Conservation (phyloP, 2,329 filamentous ascomycete species). For the Alternaria brassicae region DNA sequence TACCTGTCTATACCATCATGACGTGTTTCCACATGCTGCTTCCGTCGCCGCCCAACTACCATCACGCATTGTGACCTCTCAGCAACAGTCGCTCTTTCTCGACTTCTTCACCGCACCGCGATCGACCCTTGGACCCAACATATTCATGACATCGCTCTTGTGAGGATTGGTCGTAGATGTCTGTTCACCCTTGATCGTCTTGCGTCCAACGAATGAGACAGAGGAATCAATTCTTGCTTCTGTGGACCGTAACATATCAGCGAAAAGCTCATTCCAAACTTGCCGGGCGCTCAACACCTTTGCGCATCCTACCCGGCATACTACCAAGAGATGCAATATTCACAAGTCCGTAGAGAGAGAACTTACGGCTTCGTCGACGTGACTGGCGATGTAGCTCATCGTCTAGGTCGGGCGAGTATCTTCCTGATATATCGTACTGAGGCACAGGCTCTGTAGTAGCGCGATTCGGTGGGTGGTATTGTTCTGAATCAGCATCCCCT, state of each 20-base stretch:
- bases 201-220: not conserved
- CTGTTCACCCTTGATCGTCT: not conserved
- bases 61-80: not conserved
- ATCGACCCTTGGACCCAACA: conserved; percentile 29
- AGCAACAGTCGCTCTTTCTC: not conserved
- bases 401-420: conserved; percentile 3
- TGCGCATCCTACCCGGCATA: not conserved
- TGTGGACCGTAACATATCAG: conserved; percentile 18
- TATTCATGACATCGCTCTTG: conserved; percentile 20
- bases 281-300: not conserved
- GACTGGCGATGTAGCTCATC: conserved; percentile 2
- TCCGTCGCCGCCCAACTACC: not conserved
- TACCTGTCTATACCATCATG: not conserved
- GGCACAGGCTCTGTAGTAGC: conserved; percentile 1
- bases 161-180: conserved; percentile 15
- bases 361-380: conserved; percentile 12
- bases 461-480: not conserved
- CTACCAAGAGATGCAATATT: not conserved
- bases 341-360: not conserved
- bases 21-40: accelerated
- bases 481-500: not conserved
- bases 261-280: not conserved
- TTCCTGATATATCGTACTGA: not conserved
- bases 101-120: conserved; percentile 7
- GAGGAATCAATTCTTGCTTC: conserved; percentile 6